Percentiles rank a stretch among this genome's conserved stretches.
These are phyloP conservation scores for Fraxinus paxiana DNA, from an alignment of 305 asterid species.

Conservation along the genomic window DNA sequence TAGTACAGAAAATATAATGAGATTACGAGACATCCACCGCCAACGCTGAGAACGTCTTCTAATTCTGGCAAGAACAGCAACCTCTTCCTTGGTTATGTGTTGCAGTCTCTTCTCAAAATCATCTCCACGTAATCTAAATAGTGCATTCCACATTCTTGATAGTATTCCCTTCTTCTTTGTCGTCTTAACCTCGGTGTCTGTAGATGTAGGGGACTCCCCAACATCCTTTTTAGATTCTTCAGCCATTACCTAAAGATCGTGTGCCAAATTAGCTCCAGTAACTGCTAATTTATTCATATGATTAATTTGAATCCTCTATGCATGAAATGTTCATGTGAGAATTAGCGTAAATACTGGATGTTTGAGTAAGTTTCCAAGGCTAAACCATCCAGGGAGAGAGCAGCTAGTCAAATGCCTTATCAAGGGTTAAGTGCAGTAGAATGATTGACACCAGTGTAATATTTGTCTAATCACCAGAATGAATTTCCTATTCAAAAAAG, in stretches of 20 bases:
- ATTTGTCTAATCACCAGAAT: background rate
- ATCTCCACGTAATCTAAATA: constrained; percentile 61
- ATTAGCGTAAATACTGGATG: background rate
- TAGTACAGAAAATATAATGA: constrained; percentile 56
- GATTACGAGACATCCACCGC: constrained; percentile 55
- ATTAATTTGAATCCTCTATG: background rate
- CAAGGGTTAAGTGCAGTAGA: background rate
- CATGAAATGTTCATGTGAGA: background rate
- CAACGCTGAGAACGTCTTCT: constrained; percentile 58
- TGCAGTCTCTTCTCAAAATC: constrained; percentile 90
- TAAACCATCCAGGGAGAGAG: background rate
- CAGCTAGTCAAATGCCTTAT: background rate
- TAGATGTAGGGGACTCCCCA: constrained; percentile 40
- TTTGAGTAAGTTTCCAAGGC: background rate
- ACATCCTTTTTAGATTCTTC: constrained; percentile 50
- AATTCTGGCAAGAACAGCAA: constrained; percentile 62
- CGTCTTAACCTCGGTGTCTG: constrained; percentile 43
- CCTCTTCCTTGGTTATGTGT: constrained; percentile 87
- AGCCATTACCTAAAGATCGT: constrained; percentile 40
- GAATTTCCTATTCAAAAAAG: background rate
- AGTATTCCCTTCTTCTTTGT: constrained; percentile 58
- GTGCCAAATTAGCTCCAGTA: background rate
- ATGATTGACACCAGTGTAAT: background rate
- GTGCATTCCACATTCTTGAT: constrained; percentile 67
- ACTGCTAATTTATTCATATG: background rate